Conservation (phyloP, 805 yeast genomes). For the Saturnispora diversa region DNA sequence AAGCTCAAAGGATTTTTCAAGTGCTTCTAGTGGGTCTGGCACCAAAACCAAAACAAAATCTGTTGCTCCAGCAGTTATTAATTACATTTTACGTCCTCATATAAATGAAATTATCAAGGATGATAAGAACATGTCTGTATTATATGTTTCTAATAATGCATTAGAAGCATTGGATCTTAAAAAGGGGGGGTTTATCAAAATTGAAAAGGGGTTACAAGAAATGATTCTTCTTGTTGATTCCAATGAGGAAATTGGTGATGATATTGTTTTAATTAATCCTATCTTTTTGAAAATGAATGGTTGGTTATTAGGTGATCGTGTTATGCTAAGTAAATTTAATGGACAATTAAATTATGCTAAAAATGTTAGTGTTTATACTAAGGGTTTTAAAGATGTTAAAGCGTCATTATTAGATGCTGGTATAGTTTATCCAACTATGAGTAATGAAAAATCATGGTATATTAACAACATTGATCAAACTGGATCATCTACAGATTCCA, state of each 20-base stretch:
- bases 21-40: constrained; percentile 7
- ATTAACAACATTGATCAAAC: background rate
- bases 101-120: constrained; percentile 1
- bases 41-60: constrained; percentile 14
- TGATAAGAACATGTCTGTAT: constrained; percentile 14
- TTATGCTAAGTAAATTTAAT: constrained; percentile 36
- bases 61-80: constrained; percentile 16
- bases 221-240: constrained; percentile 14
- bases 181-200: constrained; percentile 23
- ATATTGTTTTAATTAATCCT: constrained; percentile 24
- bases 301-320: constrained; percentile 28
- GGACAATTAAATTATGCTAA: constrained; percentile 41
- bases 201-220: constrained; percentile 21
- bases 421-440: constrained; percentile 47
- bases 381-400: constrained; percentile 28
- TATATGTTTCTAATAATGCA: constrained; percentile 22
- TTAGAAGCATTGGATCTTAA: constrained; percentile 19
- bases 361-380: constrained; percentile 13
- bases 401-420: constrained; percentile 48
- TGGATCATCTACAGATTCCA: too few species aligned
- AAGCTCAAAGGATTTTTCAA: constrained; percentile 2
- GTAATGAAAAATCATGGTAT: background rate
- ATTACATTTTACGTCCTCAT: constrained; percentile 26
- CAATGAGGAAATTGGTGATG: constrained; percentile 21
- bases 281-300: constrained; percentile 18